Base-by-base conservation (phyloP, 2,329 filamentous ascomycete genomes). In the Sordariomycetes sp. region DNA sequence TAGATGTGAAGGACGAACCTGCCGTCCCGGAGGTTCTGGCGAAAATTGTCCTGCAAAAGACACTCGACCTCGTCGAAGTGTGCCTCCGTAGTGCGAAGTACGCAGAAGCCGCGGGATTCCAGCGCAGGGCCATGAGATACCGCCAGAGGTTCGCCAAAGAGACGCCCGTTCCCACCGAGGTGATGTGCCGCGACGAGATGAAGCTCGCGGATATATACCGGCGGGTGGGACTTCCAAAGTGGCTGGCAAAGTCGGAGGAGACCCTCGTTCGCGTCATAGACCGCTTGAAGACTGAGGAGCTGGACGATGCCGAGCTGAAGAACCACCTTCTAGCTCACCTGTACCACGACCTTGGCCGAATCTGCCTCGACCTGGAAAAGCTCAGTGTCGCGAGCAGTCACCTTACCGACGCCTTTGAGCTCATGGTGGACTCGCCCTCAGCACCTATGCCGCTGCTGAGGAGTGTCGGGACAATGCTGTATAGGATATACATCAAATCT, bases 271-370 rank as follows among this genome's bases (percentile, higher is more conserved):
- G 28, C 15, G 54, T 51, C 24, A 36, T 56, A n/a, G 54, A 51
- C 28, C 54, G 42, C 10, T 17, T 56, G 17, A 32, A 51, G 15
- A 51, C 54, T 17, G 54, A 56, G 12, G 25, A 56, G 7, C 39
- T 56, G 12, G 54, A 56, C 13, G 12, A 25, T 5, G n/a, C n/a
- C 10, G 42, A 15, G 5, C 10, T 35, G 42, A 56, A 56, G 42
- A 36, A 56, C 22, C 15, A 7, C 12, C 17, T 56, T 10, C 54
- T 51, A 22, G 54, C 54, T 10, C 24, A 56, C 13, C 55, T 68
- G 13, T 63, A 66, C 45, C 63, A 67, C 28, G 65, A 67, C n/a
- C 62, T 68, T 10, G 66, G 66, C 5, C 58, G 57, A 8, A 57
- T 68, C 0, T 63, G 63, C 34, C 57, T 62, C 36, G 60, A 59